phyloP scores from a whole-genome alignment of 768 basidiomycete species.

The Rickenella mellea region DNA sequence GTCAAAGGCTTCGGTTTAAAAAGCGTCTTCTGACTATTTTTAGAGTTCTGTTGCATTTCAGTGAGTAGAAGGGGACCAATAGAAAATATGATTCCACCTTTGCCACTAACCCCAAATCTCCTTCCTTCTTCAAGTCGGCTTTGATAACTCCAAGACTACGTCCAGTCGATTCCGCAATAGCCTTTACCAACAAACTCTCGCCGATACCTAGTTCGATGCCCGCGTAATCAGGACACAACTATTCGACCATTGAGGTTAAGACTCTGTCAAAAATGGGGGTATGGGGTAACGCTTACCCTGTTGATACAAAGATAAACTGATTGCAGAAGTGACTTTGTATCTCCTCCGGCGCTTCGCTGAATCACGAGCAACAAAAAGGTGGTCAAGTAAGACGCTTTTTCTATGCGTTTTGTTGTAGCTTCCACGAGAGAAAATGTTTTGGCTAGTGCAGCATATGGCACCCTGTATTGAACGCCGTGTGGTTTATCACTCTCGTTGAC shows the following conservation, averaged over 20 bases:
- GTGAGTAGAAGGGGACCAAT: neutral
- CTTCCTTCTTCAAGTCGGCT: conserved; percentile 87
- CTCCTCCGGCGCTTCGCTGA: conserved; percentile 68
- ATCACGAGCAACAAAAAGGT: conserved; percentile 86
- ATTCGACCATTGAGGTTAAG: conserved; percentile 1
- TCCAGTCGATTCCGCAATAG: conserved; percentile 93
- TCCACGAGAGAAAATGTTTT: conserved; percentile 86
- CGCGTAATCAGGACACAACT: conserved; percentile 93
- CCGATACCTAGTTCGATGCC: conserved; percentile 96
- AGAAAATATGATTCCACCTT: conserved; percentile 36
- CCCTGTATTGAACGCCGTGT: conserved; percentile 31
- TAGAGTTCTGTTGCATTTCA: conserved; percentile 58
- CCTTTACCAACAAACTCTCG: conserved; percentile 88
- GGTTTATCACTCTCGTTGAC: neutral
- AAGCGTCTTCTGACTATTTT: conserved; percentile 85
- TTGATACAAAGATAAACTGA: conserved; percentile 96
- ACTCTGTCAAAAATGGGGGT: conserved; percentile 3
- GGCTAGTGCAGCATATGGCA: conserved; percentile 90
- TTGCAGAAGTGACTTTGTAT: conserved; percentile 70
- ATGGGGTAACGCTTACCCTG: conserved; percentile 42
- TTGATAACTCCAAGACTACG: conserved; percentile 76
- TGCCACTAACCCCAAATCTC: conserved; percentile 94
- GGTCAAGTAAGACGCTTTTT: conserved; percentile 85
- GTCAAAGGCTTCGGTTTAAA: conserved; percentile 93
- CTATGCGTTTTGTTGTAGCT: conserved; percentile 88